These are phyloP conservation scores for Colletotrichum godetiae DNA, from an alignment of 2,329 filamentous ascomycete species.

Conservation along the genomic window DNA sequence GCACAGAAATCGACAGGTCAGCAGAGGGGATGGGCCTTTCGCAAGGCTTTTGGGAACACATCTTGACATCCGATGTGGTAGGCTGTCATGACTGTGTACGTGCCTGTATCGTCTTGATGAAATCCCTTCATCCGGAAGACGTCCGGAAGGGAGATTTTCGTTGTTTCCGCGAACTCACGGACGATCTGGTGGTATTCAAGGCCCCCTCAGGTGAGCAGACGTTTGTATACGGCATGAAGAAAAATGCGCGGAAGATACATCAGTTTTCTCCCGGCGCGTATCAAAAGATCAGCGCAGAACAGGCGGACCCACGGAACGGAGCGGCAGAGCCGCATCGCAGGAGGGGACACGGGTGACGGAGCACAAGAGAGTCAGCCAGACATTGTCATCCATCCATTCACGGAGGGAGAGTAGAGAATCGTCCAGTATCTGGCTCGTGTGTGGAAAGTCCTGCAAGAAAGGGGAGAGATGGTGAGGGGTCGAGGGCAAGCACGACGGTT, in stretches of 20 bases:
- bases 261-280: conserved; percentile 4
- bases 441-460: not conserved
- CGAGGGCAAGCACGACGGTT: not conserved
- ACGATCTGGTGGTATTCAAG: not conserved
- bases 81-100: no score
- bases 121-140: not conserved
- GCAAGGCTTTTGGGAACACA: not conserved
- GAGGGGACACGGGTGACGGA: not conserved
- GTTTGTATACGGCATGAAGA: not conserved
- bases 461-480: not conserved
- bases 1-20: not conserved
- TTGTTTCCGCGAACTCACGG: not conserved
- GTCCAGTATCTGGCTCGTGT: conserved; percentile 1
- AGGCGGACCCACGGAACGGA: not conserved
- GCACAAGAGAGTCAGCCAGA: not conserved
- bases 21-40: no score
- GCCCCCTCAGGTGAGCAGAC: not conserved
- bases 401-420: not conserved
- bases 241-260: not conserved
- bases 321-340: conserved; percentile 24
- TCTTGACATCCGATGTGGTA: not conserved
- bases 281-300: conserved; percentile 28
- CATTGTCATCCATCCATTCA: not conserved
- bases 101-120: not conserved
- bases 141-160: not conserved